Evolutionary conservation across 257 asterid species (phyloP), one percentile per base, ranked within the genome.

Genomic region (Cordia subcordata): DNA sequence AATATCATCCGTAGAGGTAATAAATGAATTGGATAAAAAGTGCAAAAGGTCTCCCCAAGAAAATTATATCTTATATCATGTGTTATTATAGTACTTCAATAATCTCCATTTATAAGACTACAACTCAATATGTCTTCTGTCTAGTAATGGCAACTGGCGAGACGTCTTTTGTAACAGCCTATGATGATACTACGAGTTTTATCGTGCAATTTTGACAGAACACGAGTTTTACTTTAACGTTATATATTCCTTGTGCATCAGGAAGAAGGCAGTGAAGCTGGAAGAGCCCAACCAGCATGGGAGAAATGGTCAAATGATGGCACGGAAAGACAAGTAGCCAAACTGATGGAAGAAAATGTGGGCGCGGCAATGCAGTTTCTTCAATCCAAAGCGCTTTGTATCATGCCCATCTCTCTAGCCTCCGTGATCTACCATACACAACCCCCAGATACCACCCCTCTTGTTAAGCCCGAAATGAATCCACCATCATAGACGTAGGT

Each of bases 261-360:
- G 99, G 97, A 84, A 49, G 97, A 93, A 18, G 81, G 84, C 53
- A 53, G 68, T 55, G 94, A 89, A 27, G 75, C 71, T 11, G 95
- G 85, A 69, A 74, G 81, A 77, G 67, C 78, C 58, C 85, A 86
- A 72, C 96, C 96, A 19, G 91, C 95, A 17, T 89, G 99, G 99
- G 99, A 93, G 74, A 93, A 86, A 74, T 93, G 99, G 99, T 93
- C 99, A 18, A 86, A 73, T 59, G 99, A 93, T 65, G 99, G 99
- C 53, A 93, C 99, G 27, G 99, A 93, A 75, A 70, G 90, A 38
- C 97, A 93, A 57, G 99, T 93, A 0, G 97, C 97, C 27, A 89
- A 86, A 80, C 96, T 93, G 18, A 93, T 93, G 99, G 97, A 93
- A 78, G 99, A 93, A 77, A 93, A 93, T 50, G 90, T 89, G 0